A percentile compares a stretch with the other conserved stretches of the same genome.
Evolutionary conservation across 768 basidiomycete species (phyloP).

Genomic region (Boletales sp.): DNA sequence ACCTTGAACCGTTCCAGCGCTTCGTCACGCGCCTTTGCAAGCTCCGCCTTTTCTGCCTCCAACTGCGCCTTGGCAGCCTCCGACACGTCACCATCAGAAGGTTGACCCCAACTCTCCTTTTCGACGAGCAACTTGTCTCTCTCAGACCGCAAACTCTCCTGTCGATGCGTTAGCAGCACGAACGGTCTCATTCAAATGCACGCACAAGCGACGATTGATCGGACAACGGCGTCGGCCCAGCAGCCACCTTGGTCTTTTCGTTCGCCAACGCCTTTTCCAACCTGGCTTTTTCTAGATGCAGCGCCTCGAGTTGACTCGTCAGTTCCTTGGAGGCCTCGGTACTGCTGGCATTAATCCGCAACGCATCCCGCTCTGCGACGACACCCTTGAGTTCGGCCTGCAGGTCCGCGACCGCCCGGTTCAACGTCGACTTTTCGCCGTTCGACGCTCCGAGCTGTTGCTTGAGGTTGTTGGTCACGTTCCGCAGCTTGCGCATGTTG

Average conservation of each 20-base stretch:
- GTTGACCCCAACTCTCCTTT: slow-evolving; percentile 40
- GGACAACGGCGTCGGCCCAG: slow-evolving; percentile 1
- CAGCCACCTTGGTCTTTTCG: slow-evolving; percentile 30
- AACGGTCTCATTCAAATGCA: background rate
- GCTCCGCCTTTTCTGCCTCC: slow-evolving; percentile 59
- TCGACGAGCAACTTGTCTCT: slow-evolving; percentile 60
- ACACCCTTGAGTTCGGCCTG: slow-evolving; percentile 28
- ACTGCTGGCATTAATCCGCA: slow-evolving; percentile 16
- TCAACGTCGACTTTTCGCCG: slow-evolving; percentile 27
- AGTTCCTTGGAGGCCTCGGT: slow-evolving; percentile 29
- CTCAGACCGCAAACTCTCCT: slow-evolving; percentile 57
- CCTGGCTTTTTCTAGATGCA: slow-evolving; percentile 36
- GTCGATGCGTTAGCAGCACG: background rate
- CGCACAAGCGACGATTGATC: slow-evolving; percentile 33
- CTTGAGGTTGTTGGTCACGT: slow-evolving; percentile 22
- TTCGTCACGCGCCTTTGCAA: slow-evolving; percentile 58
- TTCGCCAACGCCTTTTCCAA: slow-evolving; percentile 39
- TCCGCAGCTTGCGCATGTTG: slow-evolving; percentile 36
- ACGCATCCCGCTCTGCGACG: slow-evolving; percentile 26
- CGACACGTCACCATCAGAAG: slow-evolving; percentile 20
- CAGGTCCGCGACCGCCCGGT: slow-evolving; percentile 23
- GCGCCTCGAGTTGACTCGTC: slow-evolving; percentile 30
- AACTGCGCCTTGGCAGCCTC: slow-evolving; percentile 38
- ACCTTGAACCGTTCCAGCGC: slow-evolving; percentile 60
- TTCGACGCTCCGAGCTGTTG: slow-evolving; percentile 24